Percentiles rank a stretch among this genome's conserved stretches.
Evolutionary conservation across 768 basidiomycete genomes (phyloP).

Genomic region (Pisolithus tinctorius): DNA sequence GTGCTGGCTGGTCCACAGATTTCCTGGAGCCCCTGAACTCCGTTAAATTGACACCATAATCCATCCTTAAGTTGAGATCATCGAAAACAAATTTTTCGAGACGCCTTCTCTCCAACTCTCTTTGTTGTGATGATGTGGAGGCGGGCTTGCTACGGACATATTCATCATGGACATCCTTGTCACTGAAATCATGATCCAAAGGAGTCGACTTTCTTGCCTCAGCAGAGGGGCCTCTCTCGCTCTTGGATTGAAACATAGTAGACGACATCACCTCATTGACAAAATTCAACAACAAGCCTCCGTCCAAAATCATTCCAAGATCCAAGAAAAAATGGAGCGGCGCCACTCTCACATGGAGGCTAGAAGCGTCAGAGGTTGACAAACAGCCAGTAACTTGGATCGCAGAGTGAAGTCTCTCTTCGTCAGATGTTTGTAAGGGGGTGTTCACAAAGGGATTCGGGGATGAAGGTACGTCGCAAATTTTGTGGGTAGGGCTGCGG

Average conservation of each 20-base stretch:
- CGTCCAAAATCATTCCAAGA: conserved; percentile 38
- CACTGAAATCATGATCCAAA: conserved; percentile 3
- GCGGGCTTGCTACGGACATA: conserved; percentile 21
- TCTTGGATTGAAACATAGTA: conserved; percentile 9
- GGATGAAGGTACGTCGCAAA: conserved; percentile 9
- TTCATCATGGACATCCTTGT: conserved; percentile 10
- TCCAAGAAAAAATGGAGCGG: conserved; percentile 80
- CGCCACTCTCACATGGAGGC: conserved; percentile 34
- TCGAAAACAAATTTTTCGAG: conserved; percentile 49
- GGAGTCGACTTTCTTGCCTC: neutral
- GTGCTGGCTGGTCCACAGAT: conserved; percentile 3
- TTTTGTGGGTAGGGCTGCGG: conserved; percentile 14
- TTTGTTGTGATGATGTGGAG: conserved; percentile 11
- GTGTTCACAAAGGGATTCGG: conserved; percentile 14
- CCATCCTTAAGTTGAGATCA: conserved; percentile 49
- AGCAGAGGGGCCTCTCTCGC: neutral
- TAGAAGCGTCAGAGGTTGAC: neutral
- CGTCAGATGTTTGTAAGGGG: conserved; percentile 9
- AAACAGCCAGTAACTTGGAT: conserved; percentile 14
- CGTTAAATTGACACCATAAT: conserved; percentile 28
- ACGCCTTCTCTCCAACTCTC: conserved; percentile 34
- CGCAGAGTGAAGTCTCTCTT: conserved; percentile 11
- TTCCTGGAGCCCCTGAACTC: conserved; percentile 4
- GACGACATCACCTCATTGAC: conserved; percentile 36
- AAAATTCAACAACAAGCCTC: conserved; percentile 38